phyloP scores from a whole-genome alignment of 1,284 basidiomycete genomes.

The Boletellus sp. region DNA sequence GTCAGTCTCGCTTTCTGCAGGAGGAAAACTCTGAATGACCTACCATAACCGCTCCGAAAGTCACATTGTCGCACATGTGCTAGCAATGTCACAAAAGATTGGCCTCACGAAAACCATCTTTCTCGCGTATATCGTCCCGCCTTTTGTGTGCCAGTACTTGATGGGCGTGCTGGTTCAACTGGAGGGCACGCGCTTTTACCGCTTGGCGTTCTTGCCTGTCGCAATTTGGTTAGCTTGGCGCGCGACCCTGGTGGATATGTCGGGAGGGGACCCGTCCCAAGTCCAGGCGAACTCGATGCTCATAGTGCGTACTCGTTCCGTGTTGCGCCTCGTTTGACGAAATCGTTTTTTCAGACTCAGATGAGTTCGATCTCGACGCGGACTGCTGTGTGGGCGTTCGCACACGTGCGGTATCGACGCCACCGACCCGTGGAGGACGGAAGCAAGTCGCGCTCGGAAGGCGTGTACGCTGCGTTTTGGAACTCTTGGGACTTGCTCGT shows the following conservation, averaged over 20 bases:
- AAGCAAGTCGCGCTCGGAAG: neutral
- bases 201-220: conserved; percentile 22
- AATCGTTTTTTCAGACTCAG: conserved; percentile 9
- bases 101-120: conserved; percentile 9
- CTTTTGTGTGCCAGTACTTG: conserved; percentile 21
- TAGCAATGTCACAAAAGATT: conserved; percentile 8
- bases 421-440: neutral
- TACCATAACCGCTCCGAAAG: neutral
- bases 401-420: conserved; percentile 14
- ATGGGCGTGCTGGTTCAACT: conserved; percentile 29
- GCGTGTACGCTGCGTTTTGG: conserved; percentile 20
- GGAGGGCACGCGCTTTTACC: conserved; percentile 16
- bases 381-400: conserved; percentile 17
- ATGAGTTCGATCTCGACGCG: conserved; percentile 19
- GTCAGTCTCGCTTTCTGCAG: conserved; percentile 7
- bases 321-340: neutral
- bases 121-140: conserved; percentile 20
- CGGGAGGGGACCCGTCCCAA: conserved; percentile 12
- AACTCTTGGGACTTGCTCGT: conserved; percentile 24
- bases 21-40: neutral
- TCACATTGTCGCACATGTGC: neutral
- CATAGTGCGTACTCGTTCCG: conserved; percentile 13
- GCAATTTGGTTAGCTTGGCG: conserved; percentile 21
- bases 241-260: conserved; percentile 19
- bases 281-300: conserved; percentile 14